Evolutionary conservation across 345 rosid species (phyloP).

Genomic region (Eucalyptus viminalis): DNA sequence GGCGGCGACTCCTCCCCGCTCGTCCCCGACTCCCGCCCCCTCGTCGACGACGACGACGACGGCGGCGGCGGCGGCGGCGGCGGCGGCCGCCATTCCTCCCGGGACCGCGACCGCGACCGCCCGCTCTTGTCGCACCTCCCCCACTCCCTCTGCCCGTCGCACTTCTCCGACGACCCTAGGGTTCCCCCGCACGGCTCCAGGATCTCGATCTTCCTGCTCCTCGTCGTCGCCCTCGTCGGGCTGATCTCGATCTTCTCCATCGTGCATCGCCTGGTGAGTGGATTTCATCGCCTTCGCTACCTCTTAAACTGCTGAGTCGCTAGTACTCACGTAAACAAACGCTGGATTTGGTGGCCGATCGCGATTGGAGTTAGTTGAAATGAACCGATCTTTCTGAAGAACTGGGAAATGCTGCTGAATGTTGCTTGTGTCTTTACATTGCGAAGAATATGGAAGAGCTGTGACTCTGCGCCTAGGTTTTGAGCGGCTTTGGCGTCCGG

Average conservation of each 20-base stretch:
- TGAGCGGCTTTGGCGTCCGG: not conserved
- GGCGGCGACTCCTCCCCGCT: slow-evolving; percentile 79
- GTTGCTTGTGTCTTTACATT: not conserved
- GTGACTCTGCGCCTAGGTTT: not conserved
- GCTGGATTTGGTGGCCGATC: not conserved
- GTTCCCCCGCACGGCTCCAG: slow-evolving; percentile 43
- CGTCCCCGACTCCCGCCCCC: slow-evolving; percentile 34
- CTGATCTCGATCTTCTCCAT: slow-evolving; percentile 65
- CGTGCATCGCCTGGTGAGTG: slow-evolving; percentile 53
- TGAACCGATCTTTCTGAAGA: not conserved
- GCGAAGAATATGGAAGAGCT: not conserved
- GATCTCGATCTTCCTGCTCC: slow-evolving; percentile 43
- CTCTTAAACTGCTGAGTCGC: not conserved
- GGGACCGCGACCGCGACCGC: slow-evolving; percentile 96
- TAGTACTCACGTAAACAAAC: not conserved
- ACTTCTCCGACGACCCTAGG: slow-evolving; percentile 74
- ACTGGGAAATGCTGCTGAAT: not conserved
- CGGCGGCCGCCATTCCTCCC: slow-evolving; percentile 37
- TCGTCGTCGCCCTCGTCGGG: slow-evolving; percentile 33
- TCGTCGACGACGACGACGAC: slow-evolving; percentile 37
- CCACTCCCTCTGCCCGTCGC: slow-evolving; percentile 17
- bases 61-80: slow-evolving; percentile 29
- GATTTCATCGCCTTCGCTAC: not conserved
- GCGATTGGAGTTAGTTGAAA: not conserved
- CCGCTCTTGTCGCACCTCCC: slow-evolving; percentile 39